Evolutionary conservation across 2,329 filamentous ascomycete genomes (phyloP), one percentile per base, ranked within the genome.

Genomic region (Nannizzia gypsea): DNA sequence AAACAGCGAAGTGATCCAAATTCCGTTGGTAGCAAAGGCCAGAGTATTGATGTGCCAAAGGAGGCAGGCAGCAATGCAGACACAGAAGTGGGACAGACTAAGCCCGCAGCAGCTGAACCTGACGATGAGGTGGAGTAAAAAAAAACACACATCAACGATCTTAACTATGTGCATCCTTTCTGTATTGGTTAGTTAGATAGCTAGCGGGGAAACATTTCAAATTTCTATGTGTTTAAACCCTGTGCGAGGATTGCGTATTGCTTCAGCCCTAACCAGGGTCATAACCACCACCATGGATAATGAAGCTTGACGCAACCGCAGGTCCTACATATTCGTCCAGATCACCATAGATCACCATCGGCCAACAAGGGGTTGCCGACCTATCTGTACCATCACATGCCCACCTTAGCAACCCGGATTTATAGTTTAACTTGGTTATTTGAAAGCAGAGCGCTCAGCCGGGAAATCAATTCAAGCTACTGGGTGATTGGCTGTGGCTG

Each of bases 201-300:
- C 15, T 20, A n/a, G 46, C 46, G 28, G 26, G 46, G 9, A 36
- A 31, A 15, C 22, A 26, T 50, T 24, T 50, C 22, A 13, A n/a
- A n/a, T n/a, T 26, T 11, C 4, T 34, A 34, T 34, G 4, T 34
- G 8, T 34, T 34, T 8, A 36, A 11, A 3, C 48, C 48, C 28
- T 54, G 24, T 54, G n/a, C n/a, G 50, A 34, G 26, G 50, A 54
- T 54, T 54, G 28, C 44, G 44, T 50, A 26, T 50, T 50, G n/a
- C 50, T 34, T 54, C 50, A 54, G 50, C 50, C 50, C 50, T 54
- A 54, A 52, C 46, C 11, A 22, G 46, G 24, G 26, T 52, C 46
- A 26, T 54, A 31, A 20, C 24, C 50, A 31, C 13, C n/a, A 34
- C 22, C 31, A 36, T 36, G 31, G 31, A 13, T 36, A 11, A 50